These are phyloP conservation scores for Dictyostelium citrinum DNA, from an alignment of 78 protist genomes.

Conservation along the genomic window DNA sequence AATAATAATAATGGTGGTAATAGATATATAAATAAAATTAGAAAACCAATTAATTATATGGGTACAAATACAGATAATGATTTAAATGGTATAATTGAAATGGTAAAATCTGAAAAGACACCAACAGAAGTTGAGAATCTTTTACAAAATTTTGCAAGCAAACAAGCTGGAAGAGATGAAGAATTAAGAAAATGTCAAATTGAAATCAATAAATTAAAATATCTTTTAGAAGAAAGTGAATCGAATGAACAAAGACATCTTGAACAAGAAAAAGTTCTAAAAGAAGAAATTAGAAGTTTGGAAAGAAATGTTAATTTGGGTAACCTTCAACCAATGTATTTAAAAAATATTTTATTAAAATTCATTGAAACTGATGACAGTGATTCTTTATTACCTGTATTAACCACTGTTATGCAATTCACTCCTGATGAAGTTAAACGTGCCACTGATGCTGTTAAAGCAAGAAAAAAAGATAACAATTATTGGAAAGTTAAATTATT, in stretches of 20 bases:
- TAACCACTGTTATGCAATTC: slow-evolving; percentile 33
- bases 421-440: slow-evolving; percentile 38
- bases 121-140: slow-evolving; percentile 59
- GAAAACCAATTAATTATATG: neutral
- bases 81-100: neutral
- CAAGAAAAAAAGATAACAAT: slow-evolving; percentile 4
- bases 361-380: slow-evolving; percentile 60
- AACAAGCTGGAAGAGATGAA: slow-evolving; percentile 69
- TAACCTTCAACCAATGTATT: neutral
- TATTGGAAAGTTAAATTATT: slow-evolving; percentile 31
- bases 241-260: slow-evolving; percentile 44
- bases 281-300: slow-evolving; percentile 60
- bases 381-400: slow-evolving; percentile 21
- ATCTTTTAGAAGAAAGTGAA: slow-evolving; percentile 17
- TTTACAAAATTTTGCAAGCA: slow-evolving; percentile 40
- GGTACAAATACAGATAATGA: neutral
- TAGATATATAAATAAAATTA: neutral
- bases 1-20: neutral
- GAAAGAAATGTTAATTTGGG: slow-evolving; percentile 16
- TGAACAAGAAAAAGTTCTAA: slow-evolving; percentile 56
- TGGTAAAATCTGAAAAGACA: neutral
- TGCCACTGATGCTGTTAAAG: neutral
- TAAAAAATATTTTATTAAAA: slow-evolving; percentile 43
- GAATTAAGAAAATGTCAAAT: slow-evolving; percentile 39
- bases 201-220: slow-evolving; percentile 14